Conservation (phyloP, 257 asterid genomes). For the Nicotiana knightiana region DNA sequence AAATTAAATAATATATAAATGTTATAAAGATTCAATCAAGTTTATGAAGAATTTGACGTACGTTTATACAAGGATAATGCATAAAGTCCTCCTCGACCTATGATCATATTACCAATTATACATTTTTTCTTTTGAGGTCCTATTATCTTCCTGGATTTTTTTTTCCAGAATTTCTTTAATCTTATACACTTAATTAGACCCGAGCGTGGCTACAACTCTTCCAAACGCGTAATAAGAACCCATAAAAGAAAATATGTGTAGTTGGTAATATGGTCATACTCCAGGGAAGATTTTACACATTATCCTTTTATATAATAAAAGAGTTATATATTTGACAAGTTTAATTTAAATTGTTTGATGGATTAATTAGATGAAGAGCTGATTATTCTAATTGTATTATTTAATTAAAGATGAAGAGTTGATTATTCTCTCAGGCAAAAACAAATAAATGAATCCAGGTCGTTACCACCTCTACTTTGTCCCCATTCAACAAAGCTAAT, state of each 20-base stretch:
- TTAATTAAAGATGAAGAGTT: not conserved
- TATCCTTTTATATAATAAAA: not conserved
- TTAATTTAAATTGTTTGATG: not conserved
- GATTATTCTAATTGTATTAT: not conserved
- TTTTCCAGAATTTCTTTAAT: too few relatives aligned
- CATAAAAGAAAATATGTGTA: too few relatives aligned
- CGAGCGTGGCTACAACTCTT: too few relatives aligned
- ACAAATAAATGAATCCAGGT: not conserved
- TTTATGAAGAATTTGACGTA: not conserved
- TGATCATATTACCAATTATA: too few relatives aligned
- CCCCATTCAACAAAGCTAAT: not conserved
- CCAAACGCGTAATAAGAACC: too few relatives aligned
- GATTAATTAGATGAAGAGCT: not conserved
- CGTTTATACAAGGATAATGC: not conserved
- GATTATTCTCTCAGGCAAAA: conserved; percentile 2
- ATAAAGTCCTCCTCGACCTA: too few relatives aligned
- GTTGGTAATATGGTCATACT: too few relatives aligned
- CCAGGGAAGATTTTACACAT: too few relatives aligned
- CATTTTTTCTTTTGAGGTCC: too few relatives aligned
- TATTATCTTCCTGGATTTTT: too few relatives aligned
- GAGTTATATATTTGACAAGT: not conserved
- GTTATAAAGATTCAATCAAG: not conserved
- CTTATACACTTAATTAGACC: too few relatives aligned
- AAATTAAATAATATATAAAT: not conserved
- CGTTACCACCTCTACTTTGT: not conserved